Evolutionary conservation across 2,329 filamentous ascomycete species (phyloP).

Genomic region (Calonectria leucothoes): DNA sequence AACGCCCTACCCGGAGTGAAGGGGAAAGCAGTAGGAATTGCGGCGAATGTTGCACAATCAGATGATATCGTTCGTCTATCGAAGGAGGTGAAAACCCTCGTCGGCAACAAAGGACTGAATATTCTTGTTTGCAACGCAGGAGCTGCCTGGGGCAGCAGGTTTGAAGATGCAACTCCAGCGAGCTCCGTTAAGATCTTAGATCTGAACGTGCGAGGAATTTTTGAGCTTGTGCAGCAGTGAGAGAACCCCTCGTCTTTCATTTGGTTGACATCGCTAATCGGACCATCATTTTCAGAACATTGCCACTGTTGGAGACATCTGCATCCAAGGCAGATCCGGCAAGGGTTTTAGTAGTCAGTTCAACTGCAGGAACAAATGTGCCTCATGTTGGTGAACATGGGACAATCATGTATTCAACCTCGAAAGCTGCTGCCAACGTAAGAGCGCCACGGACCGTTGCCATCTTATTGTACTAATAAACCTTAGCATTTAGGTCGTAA

Average conservation of each 20-base stretch:
- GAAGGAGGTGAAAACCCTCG: constrained; percentile 64
- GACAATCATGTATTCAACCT: constrained; percentile 74
- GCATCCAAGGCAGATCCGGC: constrained; percentile 59
- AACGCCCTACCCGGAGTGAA: constrained; percentile 70
- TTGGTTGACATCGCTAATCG: not conserved
- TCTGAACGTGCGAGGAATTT: constrained; percentile 77
- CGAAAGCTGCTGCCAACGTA: constrained; percentile 71
- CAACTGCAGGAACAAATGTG: constrained; percentile 72
- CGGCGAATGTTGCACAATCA: constrained; percentile 73
- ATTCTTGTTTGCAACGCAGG: constrained; percentile 80
- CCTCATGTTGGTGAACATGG: constrained; percentile 70
- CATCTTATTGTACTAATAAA: not conserved
- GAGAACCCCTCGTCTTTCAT: not conserved
- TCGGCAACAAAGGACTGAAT: constrained; percentile 67
- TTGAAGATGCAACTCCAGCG: constrained; percentile 71
- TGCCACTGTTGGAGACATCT: constrained; percentile 59
- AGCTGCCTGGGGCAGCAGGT: constrained; percentile 74
- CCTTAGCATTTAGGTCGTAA: constrained; percentile 68
- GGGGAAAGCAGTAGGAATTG: constrained; percentile 71
- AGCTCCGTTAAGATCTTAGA: constrained; percentile 76
- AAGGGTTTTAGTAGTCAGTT: constrained; percentile 74
- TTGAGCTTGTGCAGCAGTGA: constrained; percentile 73
- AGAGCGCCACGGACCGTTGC: constrained; percentile 23
- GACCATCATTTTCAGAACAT: constrained; percentile 32
- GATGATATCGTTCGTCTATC: constrained; percentile 72